These are phyloP conservation scores for Amoeboaphelidium protococcarum DNA, from an alignment of 371 early-diverging fungal genomes.

Conservation along the genomic window DNA sequence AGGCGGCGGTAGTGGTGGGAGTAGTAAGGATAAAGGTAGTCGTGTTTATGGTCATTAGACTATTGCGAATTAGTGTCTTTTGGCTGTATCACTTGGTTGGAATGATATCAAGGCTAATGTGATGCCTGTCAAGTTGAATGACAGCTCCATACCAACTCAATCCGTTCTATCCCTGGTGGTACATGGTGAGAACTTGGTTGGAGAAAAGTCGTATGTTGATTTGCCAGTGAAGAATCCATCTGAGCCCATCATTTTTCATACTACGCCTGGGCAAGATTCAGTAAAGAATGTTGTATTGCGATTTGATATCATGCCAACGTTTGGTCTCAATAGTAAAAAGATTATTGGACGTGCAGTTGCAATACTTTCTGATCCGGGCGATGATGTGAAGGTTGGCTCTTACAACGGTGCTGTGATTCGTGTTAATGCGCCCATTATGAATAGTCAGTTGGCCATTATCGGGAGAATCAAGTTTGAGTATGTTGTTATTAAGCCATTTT, in stretches of 20 bases:
- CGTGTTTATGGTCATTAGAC: no score
- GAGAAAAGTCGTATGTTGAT: conserved; percentile 14
- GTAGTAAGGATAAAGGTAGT: no score
- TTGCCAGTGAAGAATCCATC: conserved; percentile 19
- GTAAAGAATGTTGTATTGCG: conserved; percentile 25
- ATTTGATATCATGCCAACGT: conserved; percentile 35
- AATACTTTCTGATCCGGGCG: conserved; percentile 18
- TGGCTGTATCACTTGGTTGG: no score
- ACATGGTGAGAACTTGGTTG: conserved; percentile 9
- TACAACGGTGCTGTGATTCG: conserved; percentile 2
- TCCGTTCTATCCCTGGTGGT: no score
- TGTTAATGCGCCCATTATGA: neutral
- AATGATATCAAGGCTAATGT: no score
- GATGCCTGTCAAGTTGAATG: no score
- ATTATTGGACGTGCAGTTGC: conserved; percentile 30
- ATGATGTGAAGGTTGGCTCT: conserved; percentile 15
- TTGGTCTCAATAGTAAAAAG: conserved; percentile 15
- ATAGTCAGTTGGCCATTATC: conserved; percentile 18
- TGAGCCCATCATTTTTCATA: conserved; percentile 30
- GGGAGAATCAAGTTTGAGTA: conserved; percentile 32
- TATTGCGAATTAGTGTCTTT: no score
- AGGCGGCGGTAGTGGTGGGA: no score
- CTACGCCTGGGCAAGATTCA: no score
- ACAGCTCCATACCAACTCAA: no score
- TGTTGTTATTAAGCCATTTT: conserved; percentile 34